Base-by-base conservation (phyloP, 2,329 filamentous ascomycete species). In the Graphilbum fragrans region DNA sequence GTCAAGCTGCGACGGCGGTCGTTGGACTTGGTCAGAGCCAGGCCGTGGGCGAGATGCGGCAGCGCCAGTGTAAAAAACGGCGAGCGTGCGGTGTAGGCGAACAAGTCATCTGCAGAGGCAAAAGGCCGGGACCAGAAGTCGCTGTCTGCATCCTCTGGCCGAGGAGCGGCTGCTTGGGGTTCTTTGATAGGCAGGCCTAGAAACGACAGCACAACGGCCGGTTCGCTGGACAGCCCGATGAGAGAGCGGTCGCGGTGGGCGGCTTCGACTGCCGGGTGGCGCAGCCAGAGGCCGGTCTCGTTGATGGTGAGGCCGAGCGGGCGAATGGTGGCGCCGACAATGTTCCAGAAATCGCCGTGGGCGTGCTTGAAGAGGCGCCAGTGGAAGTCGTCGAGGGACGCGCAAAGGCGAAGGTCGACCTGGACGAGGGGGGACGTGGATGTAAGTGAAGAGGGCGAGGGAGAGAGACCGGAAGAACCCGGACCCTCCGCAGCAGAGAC, bases 311-410 rank as follows among this genome's bases (percentile, higher is more conserved):
- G 69, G 2, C 83, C 83, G 29, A 76, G 70, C 0, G 69, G 70
- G 0, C 79, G 70, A 46, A 85, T 74, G 9, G 83, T 74, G 9
- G 70, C 65, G 5, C 82, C 80, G 0, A 90, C 54, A 9, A 77
- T 55, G 45, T 74, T 81, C 69, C 78, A 78, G 0, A 77, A 43
- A 50, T 90, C 84, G n/a, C 82, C 80, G 50, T 90, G 84, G 1
- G 74, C 71, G 32, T 80, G 67, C 49, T 75, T 75, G 59, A 87
- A 86, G 4, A 74, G 58, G 31, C 69, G 65, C 82, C 83, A 90
- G 23, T 66, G 63, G 47, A 72, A 67, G 41, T 58, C 50, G 14
- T 60, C 53, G 1, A 59, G 47, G 2, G 57, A 61, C 2, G 52
- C 50, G 43, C 69, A 77, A 20, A 80, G 55, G 23, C 73, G 67